Base-by-base conservation (phyloP, 2,329 filamentous ascomycete species). In the Annulohypoxylon truncatum region DNA sequence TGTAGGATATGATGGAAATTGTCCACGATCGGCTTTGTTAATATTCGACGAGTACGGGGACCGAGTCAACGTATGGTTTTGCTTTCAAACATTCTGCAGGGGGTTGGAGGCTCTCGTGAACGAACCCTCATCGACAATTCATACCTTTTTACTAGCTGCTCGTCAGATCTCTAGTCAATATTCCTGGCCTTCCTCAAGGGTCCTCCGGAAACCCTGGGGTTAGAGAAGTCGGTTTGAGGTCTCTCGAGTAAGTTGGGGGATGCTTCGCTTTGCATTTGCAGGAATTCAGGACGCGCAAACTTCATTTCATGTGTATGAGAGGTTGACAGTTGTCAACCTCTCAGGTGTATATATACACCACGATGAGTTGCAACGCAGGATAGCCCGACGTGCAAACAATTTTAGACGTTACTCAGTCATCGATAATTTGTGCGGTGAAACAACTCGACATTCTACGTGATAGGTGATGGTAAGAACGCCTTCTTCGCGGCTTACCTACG, bases 401-500 rank as follows among this genome's bases (percentile, higher is more conserved):
- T n/a, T n/a, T 66, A 61, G 33, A 66, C n/a, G 53, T 42, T 50
- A 42, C 12, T 51, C 47, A 61, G 33, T 55, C 58, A 47, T 38
- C 33, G n/a, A 48, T 28, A 9, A 13, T 42, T 8, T 42, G 35
- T 18, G 12, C 8, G 38, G 38, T 42, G 29, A 62, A 55, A 47
- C 9, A 38, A 26, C 9, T 9, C n/a, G 42, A 12, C 29, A 13
- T 47, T 42, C 15, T 47, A 35, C 47, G 31, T 29, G 15, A 28
- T 12, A 28, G 1, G 35, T 44, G 9, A 18, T 44, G 33, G 33
- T 44, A 35, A 38, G 24, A 42, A n/a, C 22, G 13, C 12, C 13
- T 4, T 4, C 35, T 67, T 29, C 20, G 24, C 9, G 8, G 22
- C 3, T 62, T 75, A 90, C 71, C 88, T 83, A 61, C 89, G 82